phyloP scores from a whole-genome alignment of 2,329 filamentous ascomycete species.

The Arachnomyces sp. region DNA sequence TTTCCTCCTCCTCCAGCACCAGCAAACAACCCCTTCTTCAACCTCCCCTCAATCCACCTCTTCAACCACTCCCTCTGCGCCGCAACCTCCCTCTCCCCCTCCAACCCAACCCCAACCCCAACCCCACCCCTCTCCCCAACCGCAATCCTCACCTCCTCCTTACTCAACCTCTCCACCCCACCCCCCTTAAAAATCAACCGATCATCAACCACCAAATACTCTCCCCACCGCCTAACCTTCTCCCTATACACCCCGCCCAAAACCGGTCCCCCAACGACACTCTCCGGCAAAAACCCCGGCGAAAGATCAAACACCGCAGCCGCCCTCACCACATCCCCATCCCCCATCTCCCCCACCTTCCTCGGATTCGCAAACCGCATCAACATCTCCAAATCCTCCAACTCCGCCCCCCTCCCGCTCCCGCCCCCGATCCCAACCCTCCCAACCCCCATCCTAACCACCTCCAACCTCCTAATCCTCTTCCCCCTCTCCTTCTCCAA shows the following conservation, averaged over 20 bases:
- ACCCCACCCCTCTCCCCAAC: slow-evolving; percentile 57
- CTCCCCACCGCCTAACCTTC: slow-evolving; percentile 47
- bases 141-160: slow-evolving; percentile 60
- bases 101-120: slow-evolving; percentile 19
- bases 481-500: slow-evolving; percentile 47
- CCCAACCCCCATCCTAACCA: slow-evolving; percentile 16
- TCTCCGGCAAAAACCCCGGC: slow-evolving; percentile 26
- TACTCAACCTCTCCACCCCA: slow-evolving; percentile 50
- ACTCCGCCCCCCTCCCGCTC: slow-evolving; percentile 9
- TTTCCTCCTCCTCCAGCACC: background rate
- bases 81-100: slow-evolving; percentile 19
- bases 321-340: slow-evolving; percentile 22
- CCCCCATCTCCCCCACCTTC: slow-evolving; percentile 17
- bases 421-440: no score
- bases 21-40: background rate
- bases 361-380: background rate
- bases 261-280: slow-evolving; percentile 18
- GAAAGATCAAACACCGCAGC: slow-evolving; percentile 28
- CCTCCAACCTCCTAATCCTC: slow-evolving; percentile 38
- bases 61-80: slow-evolving; percentile 30
- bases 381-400: slow-evolving; percentile 4
- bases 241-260: slow-evolving; percentile 41
- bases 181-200: slow-evolving; percentile 55
- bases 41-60: slow-evolving; percentile 23
- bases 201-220: slow-evolving; percentile 65